Conservation (phyloP, 2,329 filamentous ascomycete genomes). For the Monilinia fructicola region DNA sequence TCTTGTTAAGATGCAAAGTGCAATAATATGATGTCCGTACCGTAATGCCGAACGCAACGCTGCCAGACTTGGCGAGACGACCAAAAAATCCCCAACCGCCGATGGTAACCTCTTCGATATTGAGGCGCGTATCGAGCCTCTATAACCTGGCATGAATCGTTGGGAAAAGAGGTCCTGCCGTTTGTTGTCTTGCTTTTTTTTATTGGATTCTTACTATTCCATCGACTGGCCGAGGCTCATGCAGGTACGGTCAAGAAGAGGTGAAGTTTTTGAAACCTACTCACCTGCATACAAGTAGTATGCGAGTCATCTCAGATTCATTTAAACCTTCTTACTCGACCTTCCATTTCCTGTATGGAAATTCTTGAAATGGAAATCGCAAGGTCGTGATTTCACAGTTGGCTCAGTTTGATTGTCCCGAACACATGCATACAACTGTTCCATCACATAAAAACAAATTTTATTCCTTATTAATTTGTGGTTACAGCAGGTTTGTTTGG, state of each 20-base stretch:
- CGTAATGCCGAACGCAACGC: slow-evolving; percentile 4
- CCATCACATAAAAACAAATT: slow-evolving; percentile 10
- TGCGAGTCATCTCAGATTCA: slow-evolving; percentile 33
- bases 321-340: slow-evolving; percentile 21
- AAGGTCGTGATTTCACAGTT: neutral
- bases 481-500: slow-evolving; percentile 4
- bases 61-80: slow-evolving; percentile 4
- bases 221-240: slow-evolving; percentile 1
- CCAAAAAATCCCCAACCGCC: neutral
- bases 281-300: slow-evolving; percentile 24
- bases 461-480: neutral
- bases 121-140: neutral
- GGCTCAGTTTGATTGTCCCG: neutral
- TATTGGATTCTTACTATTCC: neutral
- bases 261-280: neutral
- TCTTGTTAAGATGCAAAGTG: neutral
- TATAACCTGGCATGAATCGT: neutral
- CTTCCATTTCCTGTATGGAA: slow-evolving; percentile 24
- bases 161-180: neutral
- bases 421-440: neutral
- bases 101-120: neutral
- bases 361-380: slow-evolving; percentile 27
- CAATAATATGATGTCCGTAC: neutral
- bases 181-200: neutral
- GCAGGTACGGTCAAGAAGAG: slow-evolving; percentile 18